Evolutionary conservation across 1,139 yeast genomes (phyloP).

Genomic region (Candida dubliniensis): DNA sequence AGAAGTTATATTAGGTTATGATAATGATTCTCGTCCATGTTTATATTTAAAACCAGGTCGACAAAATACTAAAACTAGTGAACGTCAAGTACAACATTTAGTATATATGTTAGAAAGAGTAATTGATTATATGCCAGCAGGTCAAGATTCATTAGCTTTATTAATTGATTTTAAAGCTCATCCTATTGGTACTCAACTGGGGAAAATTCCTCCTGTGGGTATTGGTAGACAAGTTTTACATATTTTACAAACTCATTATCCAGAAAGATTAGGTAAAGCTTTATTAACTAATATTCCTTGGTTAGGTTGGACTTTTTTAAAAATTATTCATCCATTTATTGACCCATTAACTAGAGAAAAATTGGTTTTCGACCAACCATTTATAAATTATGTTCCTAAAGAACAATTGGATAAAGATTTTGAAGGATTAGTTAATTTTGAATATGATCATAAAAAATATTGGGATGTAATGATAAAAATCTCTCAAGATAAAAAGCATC

Average conservation of each 20-base stretch:
- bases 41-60: slow-evolving; percentile 50
- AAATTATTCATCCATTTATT: slow-evolving; percentile 49
- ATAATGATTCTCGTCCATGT: slow-evolving; percentile 49
- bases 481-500: slow-evolving; percentile 36
- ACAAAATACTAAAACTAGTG: slow-evolving; percentile 47
- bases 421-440: slow-evolving; percentile 43
- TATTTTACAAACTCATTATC: slow-evolving; percentile 60
- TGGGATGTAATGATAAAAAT: slow-evolving; percentile 46
- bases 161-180: slow-evolving; percentile 48
- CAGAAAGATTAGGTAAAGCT: slow-evolving; percentile 50
- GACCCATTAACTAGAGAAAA: slow-evolving; percentile 52
- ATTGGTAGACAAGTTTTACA: slow-evolving; percentile 74
- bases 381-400: slow-evolving; percentile 38
- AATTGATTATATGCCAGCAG: slow-evolving; percentile 50
- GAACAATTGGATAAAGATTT: slow-evolving; percentile 50
- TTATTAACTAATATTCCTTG: slow-evolving; percentile 49
- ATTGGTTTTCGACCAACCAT: slow-evolving; percentile 48
- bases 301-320: slow-evolving; percentile 49
- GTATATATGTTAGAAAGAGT: slow-evolving; percentile 52
- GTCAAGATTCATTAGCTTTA: slow-evolving; percentile 49
- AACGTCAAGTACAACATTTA: slow-evolving; percentile 48
- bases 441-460: slow-evolving; percentile 42
- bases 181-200: slow-evolving; percentile 51
- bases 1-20: slow-evolving; percentile 48
- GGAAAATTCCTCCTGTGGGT: slow-evolving; percentile 80